Conservation (phyloP, 495 filamentous ascomycete genomes). For the Talaromyces wortmannii region DNA sequence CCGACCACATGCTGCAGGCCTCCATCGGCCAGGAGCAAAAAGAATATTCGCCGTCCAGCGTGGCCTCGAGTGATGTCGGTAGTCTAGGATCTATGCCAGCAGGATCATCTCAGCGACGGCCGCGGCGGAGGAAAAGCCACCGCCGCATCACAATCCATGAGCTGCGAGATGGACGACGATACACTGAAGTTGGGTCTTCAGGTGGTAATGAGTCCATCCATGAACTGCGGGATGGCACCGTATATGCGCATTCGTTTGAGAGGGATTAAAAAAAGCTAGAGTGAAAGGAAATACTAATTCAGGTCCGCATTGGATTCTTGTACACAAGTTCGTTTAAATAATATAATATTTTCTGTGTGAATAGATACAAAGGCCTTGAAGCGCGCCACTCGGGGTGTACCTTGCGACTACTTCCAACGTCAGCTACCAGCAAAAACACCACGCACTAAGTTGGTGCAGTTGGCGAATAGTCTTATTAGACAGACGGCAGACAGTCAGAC, state of each 20-base stretch:
- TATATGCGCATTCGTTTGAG: conserved; percentile 27
- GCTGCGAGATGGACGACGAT: conserved; percentile 35
- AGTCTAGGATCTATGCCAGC: conserved; percentile 19
- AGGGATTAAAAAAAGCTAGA: not conserved
- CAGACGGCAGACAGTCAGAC: conserved; percentile 43
- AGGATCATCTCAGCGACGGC: conserved; percentile 20
- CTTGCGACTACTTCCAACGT: too few relatives aligned
- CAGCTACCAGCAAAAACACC: not conserved
- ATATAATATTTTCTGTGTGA: too few relatives aligned
- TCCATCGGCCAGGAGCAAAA: conserved; percentile 29
- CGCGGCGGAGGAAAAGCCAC: conserved; percentile 23
- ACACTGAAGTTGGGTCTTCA: conserved; percentile 32
- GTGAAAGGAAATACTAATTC: too few relatives aligned
- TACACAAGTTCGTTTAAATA: too few relatives aligned
- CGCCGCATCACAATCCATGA: conserved; percentile 36
- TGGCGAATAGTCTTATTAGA: not conserved
- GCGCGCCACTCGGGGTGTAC: too few relatives aligned
- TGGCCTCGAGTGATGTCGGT: conserved; percentile 25
- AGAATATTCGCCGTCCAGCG: conserved; percentile 20
- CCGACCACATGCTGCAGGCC: conserved; percentile 29
- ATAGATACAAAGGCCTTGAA: too few relatives aligned
- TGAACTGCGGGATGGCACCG: conserved; percentile 38
- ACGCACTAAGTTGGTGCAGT: not conserved
- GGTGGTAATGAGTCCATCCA: conserved; percentile 31
- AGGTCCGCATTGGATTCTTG: too few relatives aligned